These are phyloP conservation scores for Apiotrichum domesticum DNA, from an alignment of 1,284 basidiomycete genomes.

Conservation along the genomic window DNA sequence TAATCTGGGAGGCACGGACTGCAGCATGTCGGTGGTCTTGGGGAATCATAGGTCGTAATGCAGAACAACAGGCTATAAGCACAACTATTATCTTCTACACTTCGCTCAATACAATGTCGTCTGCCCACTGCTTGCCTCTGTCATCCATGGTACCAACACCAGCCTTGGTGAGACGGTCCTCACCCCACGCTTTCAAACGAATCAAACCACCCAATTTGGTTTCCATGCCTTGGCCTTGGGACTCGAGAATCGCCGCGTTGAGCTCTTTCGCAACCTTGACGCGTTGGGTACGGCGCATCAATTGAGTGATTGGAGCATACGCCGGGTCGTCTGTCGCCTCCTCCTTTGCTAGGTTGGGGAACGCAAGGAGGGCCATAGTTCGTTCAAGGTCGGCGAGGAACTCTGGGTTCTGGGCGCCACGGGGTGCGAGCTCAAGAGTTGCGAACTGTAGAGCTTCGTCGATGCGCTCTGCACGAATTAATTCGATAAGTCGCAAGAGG, in stretches of 20 bases:
- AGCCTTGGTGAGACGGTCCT: constrained; percentile 63
- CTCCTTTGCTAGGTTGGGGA: constrained; percentile 55
- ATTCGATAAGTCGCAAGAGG: constrained; percentile 90
- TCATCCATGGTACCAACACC: constrained; percentile 23
- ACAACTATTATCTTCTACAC: not conserved
- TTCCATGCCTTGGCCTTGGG: constrained; percentile 82
- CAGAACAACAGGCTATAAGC: not conserved
- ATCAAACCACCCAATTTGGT: constrained; percentile 83
- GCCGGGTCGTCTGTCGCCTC: constrained; percentile 35
- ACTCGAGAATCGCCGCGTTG: constrained; percentile 89
- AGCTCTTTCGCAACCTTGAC: constrained; percentile 85
- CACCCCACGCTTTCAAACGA: constrained; percentile 81
- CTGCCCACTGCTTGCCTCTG: constrained; percentile 15
- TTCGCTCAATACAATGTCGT: constrained; percentile 9
- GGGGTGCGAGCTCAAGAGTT: constrained; percentile 84
- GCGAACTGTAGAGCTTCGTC: constrained; percentile 82
- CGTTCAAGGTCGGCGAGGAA: constrained; percentile 86
- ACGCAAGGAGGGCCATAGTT: constrained; percentile 92
- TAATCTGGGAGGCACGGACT: too few relatives aligned
- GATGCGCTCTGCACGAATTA: constrained; percentile 75
- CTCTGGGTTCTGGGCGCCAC: constrained; percentile 89
- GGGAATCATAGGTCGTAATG: not conserved
- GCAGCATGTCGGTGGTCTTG: too few relatives aligned
- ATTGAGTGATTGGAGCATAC: constrained; percentile 41
- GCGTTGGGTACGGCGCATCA: constrained; percentile 78